Evolutionary conservation across 768 basidiomycete species (phyloP).

Genomic region (Lactarius hengduanensis): DNA sequence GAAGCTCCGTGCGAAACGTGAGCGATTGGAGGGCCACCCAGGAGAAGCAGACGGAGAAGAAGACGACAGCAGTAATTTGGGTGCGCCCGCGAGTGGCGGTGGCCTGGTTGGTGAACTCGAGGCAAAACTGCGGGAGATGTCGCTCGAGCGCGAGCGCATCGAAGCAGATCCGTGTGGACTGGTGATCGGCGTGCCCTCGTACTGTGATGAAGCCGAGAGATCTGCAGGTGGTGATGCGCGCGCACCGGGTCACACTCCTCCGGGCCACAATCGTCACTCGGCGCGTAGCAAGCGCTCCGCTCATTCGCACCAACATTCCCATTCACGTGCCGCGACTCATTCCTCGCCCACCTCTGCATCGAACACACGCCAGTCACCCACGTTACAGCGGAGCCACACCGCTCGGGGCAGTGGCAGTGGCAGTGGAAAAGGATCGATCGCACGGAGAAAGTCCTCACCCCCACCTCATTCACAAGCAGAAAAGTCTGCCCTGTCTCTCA

Average conservation of each 20-base stretch:
- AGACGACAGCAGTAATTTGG: neutral
- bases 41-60: constrained; percentile 6
- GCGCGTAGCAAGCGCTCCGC: constrained; percentile 21
- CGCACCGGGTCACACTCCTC: neutral
- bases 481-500: constrained; percentile 49
- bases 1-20: constrained; percentile 59
- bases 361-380: constrained; percentile 4
- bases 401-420: constrained; percentile 13
- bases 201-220: constrained; percentile 5
- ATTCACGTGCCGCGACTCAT: constrained; percentile 1
- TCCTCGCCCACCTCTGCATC: constrained; percentile 6
- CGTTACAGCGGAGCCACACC: constrained; percentile 3
- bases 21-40: constrained; percentile 54
- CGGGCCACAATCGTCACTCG: constrained; percentile 1
- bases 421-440: constrained; percentile 27
- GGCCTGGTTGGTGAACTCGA: constrained; percentile 62
- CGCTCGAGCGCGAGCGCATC: constrained; percentile 55
- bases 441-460: constrained; percentile 26
- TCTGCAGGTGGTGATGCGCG: constrained; percentile 1
- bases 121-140: constrained; percentile 57
- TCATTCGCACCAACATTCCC: constrained; percentile 10
- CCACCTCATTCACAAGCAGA: constrained; percentile 19
- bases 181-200: constrained; percentile 22
- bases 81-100: constrained; percentile 20
- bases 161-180: constrained; percentile 37